Base-by-base conservation (phyloP, 352 stramenopile genomes). In the Pythium phragmiticola region DNA sequence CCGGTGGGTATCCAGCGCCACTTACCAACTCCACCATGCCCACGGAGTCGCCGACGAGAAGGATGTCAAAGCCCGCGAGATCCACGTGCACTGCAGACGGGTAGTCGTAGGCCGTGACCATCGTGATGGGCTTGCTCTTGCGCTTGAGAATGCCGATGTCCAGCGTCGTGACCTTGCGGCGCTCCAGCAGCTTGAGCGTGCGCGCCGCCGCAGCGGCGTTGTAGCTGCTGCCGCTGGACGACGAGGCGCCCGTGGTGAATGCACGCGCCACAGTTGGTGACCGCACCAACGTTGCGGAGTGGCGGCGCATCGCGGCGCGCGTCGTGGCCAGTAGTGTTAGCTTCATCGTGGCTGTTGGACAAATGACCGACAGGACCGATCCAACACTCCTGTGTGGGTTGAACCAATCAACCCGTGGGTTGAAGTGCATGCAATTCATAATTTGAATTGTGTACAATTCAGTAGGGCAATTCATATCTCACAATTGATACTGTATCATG, bases 71-170 rank as follows among this genome's bases (percentile, higher is more conserved):
- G 39, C 95, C 97, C 2, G 97, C 97, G 46, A 97, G 82, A 69
- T 98, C 96, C n/a, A 99, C 96, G 73, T 99, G 97, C 42, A 99
- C 84, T 0, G 97, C 96, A 12, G 82, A 94, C 39, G 86, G 97
- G 75, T 98, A 99, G 75, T 99, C 94, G 73, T 99, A 99, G 6
- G 97, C 97, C 33, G 98, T 99, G 23, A 99, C 92, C 96, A 99
- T 99, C n/a, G 92, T 98, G 63, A 99, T 99, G 48, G 97, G 97
- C 49, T 98, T 94, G 33, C 91, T 89, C 69, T 97, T 97, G 72
- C 90, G 80, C 76, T 98, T 98, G 68, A 92, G 82, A 69, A 93
- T 89, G 65, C 83, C 80, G 21, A 95, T 74, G 63, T 95, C 86
- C 7, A 90, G 66, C 60, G 86, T 93, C 61, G 84, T 88, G 57